Base-by-base conservation (phyloP, 257 asterid genomes). In the Solanum tarapatanum region DNA sequence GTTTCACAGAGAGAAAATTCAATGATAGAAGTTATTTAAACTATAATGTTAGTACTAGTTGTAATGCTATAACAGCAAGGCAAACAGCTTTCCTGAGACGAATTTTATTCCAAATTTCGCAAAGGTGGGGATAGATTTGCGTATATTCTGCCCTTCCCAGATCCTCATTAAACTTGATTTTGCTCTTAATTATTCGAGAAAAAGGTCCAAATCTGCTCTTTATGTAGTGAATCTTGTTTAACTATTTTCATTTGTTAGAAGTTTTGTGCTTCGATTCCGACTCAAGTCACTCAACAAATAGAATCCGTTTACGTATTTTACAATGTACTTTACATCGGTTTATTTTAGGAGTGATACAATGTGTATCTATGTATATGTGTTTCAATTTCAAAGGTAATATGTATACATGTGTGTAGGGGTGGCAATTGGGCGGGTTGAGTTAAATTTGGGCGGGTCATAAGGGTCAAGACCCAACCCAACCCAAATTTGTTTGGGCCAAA, bases 131-230 rank as follows among this genome's bases (percentile, higher is more conserved):
- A 5, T 19, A 58, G n/a, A 55, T 55, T 19, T 55, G 24, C 9
- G 3, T 62, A 62, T n/a, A 23, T 23, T 0, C 11, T 62, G 5
- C 4, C 14, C 30, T 62, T 10, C 30, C 1, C 14, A 23, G 0
- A 23, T 60, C 69, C 69, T 23, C 14, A 62, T 62, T 62, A 2
- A 62, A 9, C 11, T 23, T 23, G 30, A 62, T 62, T 62, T 62
- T 62, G 70, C 28, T 62, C 30, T 23, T 11, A 21, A 62, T 10
- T 2, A 23, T 23, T 60, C 6, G 5, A 60, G 64, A 19, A 55
- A 19, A 55, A 60, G 28, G 24, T 8, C 69, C 13, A 60, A 60
- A 60, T 60, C 28, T 21, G 26, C 28, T 60, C 68, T 60, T 33
- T 33, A 33, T 33, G 35, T 55, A 43, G 1, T 45, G 55, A 45